phyloP scores from a whole-genome alignment of 2,329 filamentous ascomycete species.

The Stagonosporopsis cucurbitacearum region DNA sequence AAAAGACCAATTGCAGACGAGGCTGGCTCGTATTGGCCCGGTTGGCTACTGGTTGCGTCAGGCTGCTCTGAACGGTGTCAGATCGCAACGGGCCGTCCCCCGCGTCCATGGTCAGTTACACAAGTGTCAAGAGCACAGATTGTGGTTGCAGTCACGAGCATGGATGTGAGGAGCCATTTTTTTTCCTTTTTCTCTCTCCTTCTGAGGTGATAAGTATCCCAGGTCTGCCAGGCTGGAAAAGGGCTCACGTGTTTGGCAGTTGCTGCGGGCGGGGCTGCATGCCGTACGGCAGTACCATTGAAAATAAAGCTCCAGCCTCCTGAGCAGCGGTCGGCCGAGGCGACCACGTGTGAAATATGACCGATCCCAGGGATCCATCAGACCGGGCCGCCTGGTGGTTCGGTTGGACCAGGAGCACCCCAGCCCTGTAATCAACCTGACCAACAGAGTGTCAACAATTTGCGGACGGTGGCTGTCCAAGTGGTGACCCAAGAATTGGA shows the following conservation, averaged over 20 bases:
- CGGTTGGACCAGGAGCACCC: conserved; percentile 7
- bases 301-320: too few relatives aligned
- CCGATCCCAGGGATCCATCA: conserved; percentile 7
- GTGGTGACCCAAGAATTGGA: conserved; percentile 14
- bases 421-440: conserved; percentile 12
- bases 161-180: neutral
- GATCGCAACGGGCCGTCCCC: conserved; percentile 40
- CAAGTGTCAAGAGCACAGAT: conserved; percentile 1
- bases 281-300: conserved; percentile 7
- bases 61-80: conserved; percentile 28
- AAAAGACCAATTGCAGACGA: conserved; percentile 4
- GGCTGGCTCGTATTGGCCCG: conserved; percentile 22
- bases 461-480: conserved; percentile 12
- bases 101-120: conserved; percentile 19
- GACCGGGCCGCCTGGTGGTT: conserved; percentile 24
- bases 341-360: conserved; percentile 10
- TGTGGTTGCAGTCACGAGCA: neutral
- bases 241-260: conserved; percentile 11
- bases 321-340: neutral
- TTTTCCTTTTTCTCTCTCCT: too few relatives aligned
- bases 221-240: conserved; percentile 6
- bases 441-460: conserved; percentile 12
- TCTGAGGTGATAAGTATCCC: neutral
- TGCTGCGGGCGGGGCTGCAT: conserved; percentile 15
- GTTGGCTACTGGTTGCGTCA: conserved; percentile 21